Evolutionary conservation across 78 protist genomes (phyloP).

Genomic region (Dictyostelium firmibasis): DNA sequence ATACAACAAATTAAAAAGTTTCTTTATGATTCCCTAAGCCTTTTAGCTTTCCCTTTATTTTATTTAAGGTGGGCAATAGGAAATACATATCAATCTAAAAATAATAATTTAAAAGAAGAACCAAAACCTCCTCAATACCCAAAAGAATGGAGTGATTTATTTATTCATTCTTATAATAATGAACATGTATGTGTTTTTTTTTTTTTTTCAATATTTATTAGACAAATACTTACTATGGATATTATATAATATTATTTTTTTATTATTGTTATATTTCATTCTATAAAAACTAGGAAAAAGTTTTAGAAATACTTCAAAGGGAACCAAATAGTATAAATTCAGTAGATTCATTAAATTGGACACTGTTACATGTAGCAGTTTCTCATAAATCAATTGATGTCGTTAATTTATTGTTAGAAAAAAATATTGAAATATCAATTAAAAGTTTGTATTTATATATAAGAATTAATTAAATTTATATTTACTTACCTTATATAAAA

Average conservation of each 20-base stretch:
- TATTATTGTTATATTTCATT: neutral
- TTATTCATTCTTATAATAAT: neutral
- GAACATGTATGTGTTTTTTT: slow-evolving; percentile 1
- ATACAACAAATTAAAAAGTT: too few species aligned
- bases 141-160: slow-evolving; percentile 47
- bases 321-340: neutral
- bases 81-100: neutral
- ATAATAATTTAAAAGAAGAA: neutral
- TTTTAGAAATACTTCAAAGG: neutral
- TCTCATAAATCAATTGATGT: neutral
- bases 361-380: slow-evolving; percentile 28
- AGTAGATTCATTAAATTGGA: slow-evolving; percentile 25
- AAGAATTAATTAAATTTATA: too few species aligned
- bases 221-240: too few species aligned
- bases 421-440: neutral
- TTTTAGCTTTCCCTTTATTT: neutral
- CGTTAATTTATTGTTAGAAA: neutral
- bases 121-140: neutral
- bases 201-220: neutral
- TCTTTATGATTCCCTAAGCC: neutral
- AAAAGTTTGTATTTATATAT: slow-evolving; percentile 26
- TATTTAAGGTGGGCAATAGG: neutral
- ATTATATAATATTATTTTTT: neutral
- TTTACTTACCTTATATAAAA: too few species aligned
- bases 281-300: slow-evolving; percentile 19